Conservation (phyloP, 805 yeast genomes). For the Cyberlindnera americana region DNA sequence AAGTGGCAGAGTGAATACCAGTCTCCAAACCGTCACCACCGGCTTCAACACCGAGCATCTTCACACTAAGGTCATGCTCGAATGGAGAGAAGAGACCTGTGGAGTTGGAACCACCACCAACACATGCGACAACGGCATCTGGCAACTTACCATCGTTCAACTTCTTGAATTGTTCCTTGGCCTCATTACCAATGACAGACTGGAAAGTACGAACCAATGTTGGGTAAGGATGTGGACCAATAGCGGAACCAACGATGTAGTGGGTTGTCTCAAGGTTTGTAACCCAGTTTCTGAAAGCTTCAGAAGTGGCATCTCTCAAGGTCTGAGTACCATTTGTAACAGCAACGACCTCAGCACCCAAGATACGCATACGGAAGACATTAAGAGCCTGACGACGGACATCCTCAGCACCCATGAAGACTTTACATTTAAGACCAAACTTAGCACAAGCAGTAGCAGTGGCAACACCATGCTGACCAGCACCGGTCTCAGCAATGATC, state of each 20-base stretch:
- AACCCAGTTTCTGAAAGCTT: constrained; percentile 96
- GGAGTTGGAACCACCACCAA: constrained; percentile 98
- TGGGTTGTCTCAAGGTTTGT: constrained; percentile 82
- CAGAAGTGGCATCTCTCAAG: constrained; percentile 95
- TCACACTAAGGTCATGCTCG: constrained; percentile 73
- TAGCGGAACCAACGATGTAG: constrained; percentile 96
- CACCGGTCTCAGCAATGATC: constrained; percentile 88
- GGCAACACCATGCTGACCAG: constrained; percentile 93
- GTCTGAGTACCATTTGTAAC: constrained; percentile 95
- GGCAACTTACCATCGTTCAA: constrained; percentile 82
- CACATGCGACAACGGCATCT: constrained; percentile 95
- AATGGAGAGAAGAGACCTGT: constrained; percentile 96
- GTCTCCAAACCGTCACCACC: constrained; percentile 97
- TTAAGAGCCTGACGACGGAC: constrained; percentile 97
- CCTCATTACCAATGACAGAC: constrained; percentile 92
- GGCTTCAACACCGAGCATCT: constrained; percentile 92
- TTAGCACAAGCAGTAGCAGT: constrained; percentile 92
- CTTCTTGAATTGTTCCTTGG: constrained; percentile 82
- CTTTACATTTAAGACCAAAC: constrained; percentile 90
- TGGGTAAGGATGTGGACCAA: constrained; percentile 99
- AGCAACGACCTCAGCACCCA: constrained; percentile 94
- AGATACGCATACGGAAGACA: constrained; percentile 93
- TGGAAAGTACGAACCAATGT: constrained; percentile 98
- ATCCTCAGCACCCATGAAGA: constrained; percentile 99
- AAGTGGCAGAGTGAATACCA: constrained; percentile 87